These are phyloP conservation scores for Mycena rebaudengoi DNA, from an alignment of 768 basidiomycete genomes.

Conservation along the genomic window DNA sequence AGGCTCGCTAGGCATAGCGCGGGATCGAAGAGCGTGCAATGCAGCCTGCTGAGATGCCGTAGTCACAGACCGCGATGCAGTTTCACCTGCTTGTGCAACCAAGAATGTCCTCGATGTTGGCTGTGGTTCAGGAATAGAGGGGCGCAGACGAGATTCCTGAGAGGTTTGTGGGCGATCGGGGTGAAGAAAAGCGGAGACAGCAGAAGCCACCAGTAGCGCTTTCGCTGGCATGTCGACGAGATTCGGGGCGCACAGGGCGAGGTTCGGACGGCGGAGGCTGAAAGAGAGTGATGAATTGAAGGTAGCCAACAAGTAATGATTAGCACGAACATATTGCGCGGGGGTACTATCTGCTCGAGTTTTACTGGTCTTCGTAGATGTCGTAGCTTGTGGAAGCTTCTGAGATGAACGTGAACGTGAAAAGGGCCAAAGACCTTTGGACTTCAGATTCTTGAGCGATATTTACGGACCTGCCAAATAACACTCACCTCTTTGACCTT, in stretches of 20 bases:
- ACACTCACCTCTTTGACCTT: slow-evolving; percentile 19
- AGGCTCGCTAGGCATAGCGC: neutral
- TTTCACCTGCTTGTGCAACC: slow-evolving; percentile 5
- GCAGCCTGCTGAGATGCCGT: slow-evolving; percentile 13
- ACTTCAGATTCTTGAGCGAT: neutral
- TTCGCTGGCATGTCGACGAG: slow-evolving; percentile 25
- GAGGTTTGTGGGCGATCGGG: neutral
- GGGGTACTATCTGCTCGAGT: slow-evolving; percentile 23
- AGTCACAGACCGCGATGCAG: slow-evolving; percentile 5
- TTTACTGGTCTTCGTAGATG: neutral
- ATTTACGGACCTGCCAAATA: neutral
- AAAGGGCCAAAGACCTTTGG: slow-evolving; percentile 28
- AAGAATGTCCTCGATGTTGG: slow-evolving; percentile 18
- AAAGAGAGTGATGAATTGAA: no score
- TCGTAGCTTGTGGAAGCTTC: slow-evolving; percentile 3
- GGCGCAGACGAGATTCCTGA: neutral
- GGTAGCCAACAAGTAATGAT: neutral
- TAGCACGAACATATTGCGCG: slow-evolving; percentile 11
- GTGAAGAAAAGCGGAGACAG: neutral
- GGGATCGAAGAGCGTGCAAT: neutral
- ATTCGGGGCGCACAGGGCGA: slow-evolving; percentile 13
- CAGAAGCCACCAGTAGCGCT: neutral
- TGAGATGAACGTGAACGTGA: slow-evolving; percentile 23
- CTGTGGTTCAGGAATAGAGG: neutral
- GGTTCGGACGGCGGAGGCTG: no score